Percentiles rank a stretch among this genome's conserved stretches.
Conservation (phyloP, 1,139 yeast genomes). For the Taiozyma sp. region DNA sequence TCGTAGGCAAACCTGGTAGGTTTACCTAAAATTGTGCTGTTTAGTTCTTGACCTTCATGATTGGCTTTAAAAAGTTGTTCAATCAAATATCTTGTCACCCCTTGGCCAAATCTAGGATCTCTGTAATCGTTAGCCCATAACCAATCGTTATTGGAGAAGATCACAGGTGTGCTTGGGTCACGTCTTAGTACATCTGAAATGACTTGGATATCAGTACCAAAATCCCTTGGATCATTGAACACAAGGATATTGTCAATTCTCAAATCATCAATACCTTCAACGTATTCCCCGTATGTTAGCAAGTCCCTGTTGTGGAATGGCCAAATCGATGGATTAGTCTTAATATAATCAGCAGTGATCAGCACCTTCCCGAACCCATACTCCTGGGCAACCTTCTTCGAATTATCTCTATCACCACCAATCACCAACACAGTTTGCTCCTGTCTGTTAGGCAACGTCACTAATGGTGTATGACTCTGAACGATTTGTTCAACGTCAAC, state of each 20-base stretch:
- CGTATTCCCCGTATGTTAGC: conserved; percentile 36
- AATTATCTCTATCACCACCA: conserved; percentile 74
- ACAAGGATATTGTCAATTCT: conserved; percentile 78
- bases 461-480: conserved; percentile 91
- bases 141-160: conserved; percentile 84
- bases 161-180: conserved; percentile 70
- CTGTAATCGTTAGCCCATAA: conserved; percentile 86
- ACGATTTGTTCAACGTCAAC: conserved; percentile 66
- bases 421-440: conserved; percentile 64
- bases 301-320: conserved; percentile 69
- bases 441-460: conserved; percentile 48
- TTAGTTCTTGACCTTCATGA: conserved; percentile 39
- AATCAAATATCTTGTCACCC: conserved; percentile 69
- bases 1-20: conserved; percentile 81
- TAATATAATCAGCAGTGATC: conserved; percentile 70
- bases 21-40: conserved; percentile 72
- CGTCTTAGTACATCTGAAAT: conserved; percentile 61
- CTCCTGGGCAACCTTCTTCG: conserved; percentile 63
- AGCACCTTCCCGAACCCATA: conserved; percentile 84
- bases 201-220: conserved; percentile 83
- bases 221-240: conserved; percentile 88
- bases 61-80: conserved; percentile 59
- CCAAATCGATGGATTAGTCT: conserved; percentile 53
- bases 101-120: conserved; percentile 88
- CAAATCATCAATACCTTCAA: conserved; percentile 29